These are phyloP conservation scores for Ophiocordyceps sinensis DNA, from an alignment of 2,329 filamentous ascomycete genomes.

Conservation along the genomic window DNA sequence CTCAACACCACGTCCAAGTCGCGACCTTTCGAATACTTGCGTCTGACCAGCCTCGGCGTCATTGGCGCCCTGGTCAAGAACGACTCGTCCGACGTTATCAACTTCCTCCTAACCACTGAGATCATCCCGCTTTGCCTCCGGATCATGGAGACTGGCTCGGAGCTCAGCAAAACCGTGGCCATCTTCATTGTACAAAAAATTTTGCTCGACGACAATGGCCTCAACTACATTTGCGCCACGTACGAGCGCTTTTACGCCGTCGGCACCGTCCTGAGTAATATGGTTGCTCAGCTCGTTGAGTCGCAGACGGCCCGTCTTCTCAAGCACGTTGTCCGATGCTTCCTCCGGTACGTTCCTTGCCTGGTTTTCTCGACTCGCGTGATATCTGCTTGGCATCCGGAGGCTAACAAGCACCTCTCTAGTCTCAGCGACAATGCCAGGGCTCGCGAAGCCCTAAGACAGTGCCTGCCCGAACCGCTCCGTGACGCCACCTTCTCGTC, in stretches of 20 bases:
- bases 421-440: conserved; percentile 93
- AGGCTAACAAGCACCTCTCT: conserved; percentile 5
- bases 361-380: not conserved
- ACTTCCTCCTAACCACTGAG: conserved; percentile 94
- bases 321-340: conserved; percentile 96
- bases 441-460: conserved; percentile 82
- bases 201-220: conserved; percentile 83
- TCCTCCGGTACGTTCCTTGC: conserved; percentile 58
- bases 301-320: conserved; percentile 90
- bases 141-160: conserved; percentile 98
- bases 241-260: conserved; percentile 98
- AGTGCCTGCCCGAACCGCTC: conserved; percentile 96
- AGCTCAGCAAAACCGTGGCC: conserved; percentile 95
- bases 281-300: conserved; percentile 95
- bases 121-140: conserved; percentile 95
- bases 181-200: conserved; percentile 99
- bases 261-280: conserved; percentile 92
- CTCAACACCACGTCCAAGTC: conserved; percentile 98
- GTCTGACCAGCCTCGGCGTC: conserved; percentile 87
- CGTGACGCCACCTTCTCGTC: conserved; percentile 94
- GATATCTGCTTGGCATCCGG: not conserved
- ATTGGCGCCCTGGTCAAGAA: conserved; percentile 98
- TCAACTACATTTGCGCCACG: conserved; percentile 97
- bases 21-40: conserved; percentile 91
- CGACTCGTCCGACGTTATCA: conserved; percentile 96